Conservation (phyloP, 352 stramenopile genomes). For the Globisporangium polare region DNA sequence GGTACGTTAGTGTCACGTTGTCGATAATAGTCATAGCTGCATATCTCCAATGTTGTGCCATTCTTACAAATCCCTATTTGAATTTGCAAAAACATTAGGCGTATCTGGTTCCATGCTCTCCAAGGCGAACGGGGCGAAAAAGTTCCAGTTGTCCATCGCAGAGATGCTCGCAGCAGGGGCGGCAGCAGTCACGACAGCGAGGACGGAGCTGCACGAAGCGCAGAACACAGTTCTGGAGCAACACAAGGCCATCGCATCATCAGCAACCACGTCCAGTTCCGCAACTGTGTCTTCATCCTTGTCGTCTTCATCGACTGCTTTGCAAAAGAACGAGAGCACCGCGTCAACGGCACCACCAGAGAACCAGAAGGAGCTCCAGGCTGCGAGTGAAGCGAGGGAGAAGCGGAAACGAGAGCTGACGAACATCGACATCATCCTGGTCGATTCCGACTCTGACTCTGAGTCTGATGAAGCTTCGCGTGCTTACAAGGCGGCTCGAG, state of each 20-base stretch:
- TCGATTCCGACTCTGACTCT: conserved; percentile 46
- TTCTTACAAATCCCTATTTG: not conserved
- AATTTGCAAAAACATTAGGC: conserved; percentile 23
- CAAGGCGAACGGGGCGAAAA: conserved; percentile 37
- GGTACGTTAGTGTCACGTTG: conserved; percentile 18
- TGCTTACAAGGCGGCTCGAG: not conserved
- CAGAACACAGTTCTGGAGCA: not conserved
- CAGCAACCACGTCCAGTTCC: not conserved
- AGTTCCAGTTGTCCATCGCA: conserved; percentile 40
- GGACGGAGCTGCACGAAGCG: not conserved
- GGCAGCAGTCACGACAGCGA: not conserved
- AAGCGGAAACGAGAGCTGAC: conserved; percentile 43
- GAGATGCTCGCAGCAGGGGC: conserved; percentile 22
- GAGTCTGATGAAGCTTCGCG: conserved; percentile 22
- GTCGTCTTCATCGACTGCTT: not conserved
- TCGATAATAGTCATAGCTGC: not conserved
- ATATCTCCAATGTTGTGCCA: not conserved
- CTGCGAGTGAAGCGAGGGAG: not conserved
- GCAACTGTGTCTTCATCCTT: not conserved
- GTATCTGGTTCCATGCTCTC: conserved; percentile 34
- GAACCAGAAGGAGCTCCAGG: not conserved
- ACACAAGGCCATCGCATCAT: not conserved
- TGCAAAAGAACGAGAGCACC: not conserved
- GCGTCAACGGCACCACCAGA: not conserved
- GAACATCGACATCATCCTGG: conserved; percentile 54